A percentile compares a stretch with the other conserved stretches of the same genome.
phyloP scores from a whole-genome alignment of 176 grass and related monocot species.

The Bothriochloa decipiens region DNA sequence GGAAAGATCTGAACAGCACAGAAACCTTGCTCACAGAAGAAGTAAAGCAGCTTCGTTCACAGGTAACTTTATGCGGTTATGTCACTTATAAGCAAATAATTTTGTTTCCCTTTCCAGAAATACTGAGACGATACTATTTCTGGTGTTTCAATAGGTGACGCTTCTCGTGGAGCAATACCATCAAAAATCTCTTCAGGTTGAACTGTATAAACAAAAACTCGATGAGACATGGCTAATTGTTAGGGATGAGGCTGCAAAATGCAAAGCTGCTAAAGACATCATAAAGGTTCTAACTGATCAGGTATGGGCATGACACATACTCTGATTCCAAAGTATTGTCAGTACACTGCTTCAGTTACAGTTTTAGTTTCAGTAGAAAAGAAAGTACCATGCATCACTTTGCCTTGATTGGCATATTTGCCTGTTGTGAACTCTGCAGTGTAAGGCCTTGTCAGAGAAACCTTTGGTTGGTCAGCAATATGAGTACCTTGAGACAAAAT shows the following conservation, averaged over 20 bases:
- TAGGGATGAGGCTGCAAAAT: conserved; percentile 89
- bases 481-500: conserved; percentile 31
- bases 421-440: conserved; percentile 49
- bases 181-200: conserved; percentile 59
- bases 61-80: conserved; percentile 49
- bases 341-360: neutral
- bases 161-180: conserved; percentile 67
- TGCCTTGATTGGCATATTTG: neutral
- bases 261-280: conserved; percentile 75
- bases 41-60: conserved; percentile 66
- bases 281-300: conserved; percentile 80
- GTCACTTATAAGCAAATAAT: neutral
- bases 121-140: neutral
- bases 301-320: conserved; percentile 46
- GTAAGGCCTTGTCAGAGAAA: conserved; percentile 65
- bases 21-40: conserved; percentile 70
- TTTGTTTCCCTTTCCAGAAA: neutral
- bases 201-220: conserved; percentile 76
- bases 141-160: conserved; percentile 54
- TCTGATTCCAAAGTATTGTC: conserved; percentile 15
- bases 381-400: neutral
- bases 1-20: conserved; percentile 49
- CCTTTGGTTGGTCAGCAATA: conserved; percentile 24
- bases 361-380: neutral
- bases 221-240: conserved; percentile 83